These are phyloP conservation scores for Tolypocladium tropicale DNA, from an alignment of 2,329 filamentous ascomycete genomes.

Conservation along the genomic window DNA sequence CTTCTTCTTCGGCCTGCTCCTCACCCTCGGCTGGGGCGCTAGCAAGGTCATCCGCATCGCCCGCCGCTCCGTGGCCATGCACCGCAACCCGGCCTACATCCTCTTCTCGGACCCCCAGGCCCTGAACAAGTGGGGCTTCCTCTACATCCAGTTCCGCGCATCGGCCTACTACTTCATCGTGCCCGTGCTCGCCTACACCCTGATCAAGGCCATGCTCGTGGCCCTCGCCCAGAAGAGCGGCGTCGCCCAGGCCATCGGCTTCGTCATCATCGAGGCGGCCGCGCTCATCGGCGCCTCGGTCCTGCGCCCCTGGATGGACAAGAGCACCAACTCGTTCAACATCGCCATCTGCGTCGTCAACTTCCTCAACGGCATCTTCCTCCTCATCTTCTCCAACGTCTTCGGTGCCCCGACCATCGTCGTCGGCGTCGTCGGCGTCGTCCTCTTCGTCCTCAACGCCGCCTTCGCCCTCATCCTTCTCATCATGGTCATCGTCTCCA, in stretches of 20 bases:
- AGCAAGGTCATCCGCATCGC: conserved; percentile 85
- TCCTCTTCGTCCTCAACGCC: conserved; percentile 83
- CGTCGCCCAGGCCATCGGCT: conserved; percentile 67
- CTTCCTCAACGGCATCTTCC: conserved; percentile 82
- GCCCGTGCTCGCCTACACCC: conserved; percentile 63
- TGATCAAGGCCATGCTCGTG: conserved; percentile 87
- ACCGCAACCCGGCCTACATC: conserved; percentile 95
- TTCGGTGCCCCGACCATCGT: conserved; percentile 79
- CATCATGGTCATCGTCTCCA: conserved; percentile 62
- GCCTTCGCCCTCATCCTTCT: conserved; percentile 73
- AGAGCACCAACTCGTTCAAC: conserved; percentile 95
- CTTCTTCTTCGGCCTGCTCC: conserved; percentile 73
- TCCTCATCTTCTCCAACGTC: conserved; percentile 78
- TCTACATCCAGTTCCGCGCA: conserved; percentile 94
- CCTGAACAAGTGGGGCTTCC: conserved; percentile 95
- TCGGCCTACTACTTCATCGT: conserved; percentile 94
- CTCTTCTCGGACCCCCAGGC: conserved; percentile 91
- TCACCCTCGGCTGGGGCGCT: conserved; percentile 74
- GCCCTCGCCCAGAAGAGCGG: conserved; percentile 64
- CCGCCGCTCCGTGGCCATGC: conserved; percentile 77
- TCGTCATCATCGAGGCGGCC: conserved; percentile 72
- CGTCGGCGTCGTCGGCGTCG: conserved; percentile 77
- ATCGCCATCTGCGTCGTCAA: conserved; percentile 85
- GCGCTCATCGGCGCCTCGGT: conserved; percentile 71
- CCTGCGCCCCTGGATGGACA: conserved; percentile 94